These are phyloP conservation scores for Oryza longistaminata DNA, from an alignment of 176 grass and related monocot genomes.

Conservation along the genomic window DNA sequence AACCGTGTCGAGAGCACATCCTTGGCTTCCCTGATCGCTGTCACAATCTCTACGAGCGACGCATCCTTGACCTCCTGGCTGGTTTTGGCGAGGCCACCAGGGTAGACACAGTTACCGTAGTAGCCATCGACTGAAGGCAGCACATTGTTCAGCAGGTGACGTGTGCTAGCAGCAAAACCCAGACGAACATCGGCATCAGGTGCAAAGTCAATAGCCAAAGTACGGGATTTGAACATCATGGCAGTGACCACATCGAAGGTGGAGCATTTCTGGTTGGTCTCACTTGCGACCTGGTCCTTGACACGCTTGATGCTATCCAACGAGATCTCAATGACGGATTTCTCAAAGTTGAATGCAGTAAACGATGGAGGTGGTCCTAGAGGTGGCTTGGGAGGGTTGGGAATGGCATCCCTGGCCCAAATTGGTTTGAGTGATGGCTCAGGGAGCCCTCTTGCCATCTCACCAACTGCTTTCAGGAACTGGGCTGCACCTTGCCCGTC, in stretches of 20 bases:
- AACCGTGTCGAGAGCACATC: slow-evolving; percentile 41
- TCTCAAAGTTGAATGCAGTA: slow-evolving; percentile 53
- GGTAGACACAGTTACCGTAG: slow-evolving; percentile 77
- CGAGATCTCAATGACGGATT: slow-evolving; percentile 59
- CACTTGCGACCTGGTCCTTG: slow-evolving; percentile 43
- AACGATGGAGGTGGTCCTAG: slow-evolving; percentile 39
- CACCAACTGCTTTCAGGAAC: slow-evolving; percentile 66
- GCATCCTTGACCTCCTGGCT: slow-evolving; percentile 41
- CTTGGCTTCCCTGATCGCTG: slow-evolving; percentile 56
- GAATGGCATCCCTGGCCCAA: slow-evolving; percentile 63
- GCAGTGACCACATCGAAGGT: slow-evolving; percentile 75
- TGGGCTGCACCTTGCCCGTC: slow-evolving; percentile 59
- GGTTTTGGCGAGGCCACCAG: slow-evolving; percentile 39
- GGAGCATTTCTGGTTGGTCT: slow-evolving; percentile 62
- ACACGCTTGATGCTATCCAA: slow-evolving; percentile 50
- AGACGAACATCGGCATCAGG: slow-evolving; percentile 43
- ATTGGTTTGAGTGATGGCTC: slow-evolving; percentile 49
- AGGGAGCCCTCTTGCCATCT: slow-evolving; percentile 54
- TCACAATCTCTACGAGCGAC: slow-evolving; percentile 46
- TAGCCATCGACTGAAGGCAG: slow-evolving; percentile 60
- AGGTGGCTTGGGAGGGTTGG: slow-evolving; percentile 56
- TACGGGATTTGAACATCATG: slow-evolving; percentile 61
- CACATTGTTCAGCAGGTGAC: slow-evolving; percentile 58
- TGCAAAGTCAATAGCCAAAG: slow-evolving; percentile 45
- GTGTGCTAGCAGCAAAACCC: slow-evolving; percentile 49